These are phyloP conservation scores for Danielia reshetovae DNA, from an alignment of 805 yeast species.

Conservation along the genomic window DNA sequence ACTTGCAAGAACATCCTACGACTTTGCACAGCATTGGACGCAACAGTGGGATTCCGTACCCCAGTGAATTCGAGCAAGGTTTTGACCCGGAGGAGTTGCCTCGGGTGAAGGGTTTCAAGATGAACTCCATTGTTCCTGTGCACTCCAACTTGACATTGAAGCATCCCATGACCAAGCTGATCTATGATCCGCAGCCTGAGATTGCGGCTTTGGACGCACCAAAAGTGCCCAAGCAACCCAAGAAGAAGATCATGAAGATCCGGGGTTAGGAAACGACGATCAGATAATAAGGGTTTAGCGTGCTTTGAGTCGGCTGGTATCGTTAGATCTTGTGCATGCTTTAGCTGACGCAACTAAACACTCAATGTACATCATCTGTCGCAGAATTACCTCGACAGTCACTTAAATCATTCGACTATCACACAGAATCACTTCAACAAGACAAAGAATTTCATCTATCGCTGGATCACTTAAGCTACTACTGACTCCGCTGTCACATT, in stretches of 20 bases:
- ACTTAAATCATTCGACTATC: too few relatives aligned
- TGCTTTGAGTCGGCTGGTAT: too few relatives aligned
- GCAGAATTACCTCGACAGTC: too few relatives aligned
- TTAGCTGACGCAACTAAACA: too few relatives aligned
- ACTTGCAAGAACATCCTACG: constrained; percentile 65
- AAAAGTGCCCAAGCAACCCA: constrained; percentile 41
- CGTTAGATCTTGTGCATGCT: too few relatives aligned
- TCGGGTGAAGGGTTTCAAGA: constrained; percentile 76
- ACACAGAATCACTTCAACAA: too few relatives aligned
- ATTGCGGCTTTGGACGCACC: constrained; percentile 32
- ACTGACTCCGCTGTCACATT: too few relatives aligned
- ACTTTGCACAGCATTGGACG: constrained; percentile 51
- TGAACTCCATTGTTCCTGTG: constrained; percentile 87
- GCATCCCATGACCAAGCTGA: constrained; percentile 73
- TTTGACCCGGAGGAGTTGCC: constrained; percentile 62
- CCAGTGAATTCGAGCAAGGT: constrained; percentile 51
- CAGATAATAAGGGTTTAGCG: too few relatives aligned
- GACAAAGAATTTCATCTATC: too few relatives aligned
- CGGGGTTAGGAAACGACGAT: constrained; percentile 43
- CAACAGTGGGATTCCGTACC: constrained; percentile 55
- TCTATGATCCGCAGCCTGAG: constrained; percentile 53
- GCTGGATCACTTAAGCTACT: too few relatives aligned
- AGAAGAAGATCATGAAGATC: constrained; percentile 59
- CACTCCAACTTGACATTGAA: constrained; percentile 77
- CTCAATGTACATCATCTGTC: too few relatives aligned